A percentile compares a stretch with the other conserved stretches of the same genome.
phyloP scores from a whole-genome alignment of 495 filamentous ascomycete genomes.

The Cairneyella variabilis region DNA sequence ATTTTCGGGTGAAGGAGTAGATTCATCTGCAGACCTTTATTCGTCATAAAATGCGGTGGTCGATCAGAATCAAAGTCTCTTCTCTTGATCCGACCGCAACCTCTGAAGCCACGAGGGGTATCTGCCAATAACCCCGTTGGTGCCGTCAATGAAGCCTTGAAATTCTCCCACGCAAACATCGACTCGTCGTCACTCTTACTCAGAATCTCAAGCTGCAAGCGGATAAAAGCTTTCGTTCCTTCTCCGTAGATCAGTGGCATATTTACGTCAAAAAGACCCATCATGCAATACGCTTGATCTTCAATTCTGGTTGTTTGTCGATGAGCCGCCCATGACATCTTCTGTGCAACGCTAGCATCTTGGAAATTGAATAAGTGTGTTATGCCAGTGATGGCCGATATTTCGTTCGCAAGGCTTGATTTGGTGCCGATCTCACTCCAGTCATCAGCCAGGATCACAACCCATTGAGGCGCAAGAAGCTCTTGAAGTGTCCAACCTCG shows the following conservation, averaged over 20 bases:
- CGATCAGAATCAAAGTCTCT: neutral
- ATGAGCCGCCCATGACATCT: constrained; percentile 21
- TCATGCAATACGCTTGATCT: constrained; percentile 26
- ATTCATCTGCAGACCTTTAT: neutral
- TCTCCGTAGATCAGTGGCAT: constrained; percentile 31
- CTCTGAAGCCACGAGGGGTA: neutral
- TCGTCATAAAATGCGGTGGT: neutral
- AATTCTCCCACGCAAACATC: constrained; percentile 4
- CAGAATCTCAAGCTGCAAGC: constrained; percentile 27
- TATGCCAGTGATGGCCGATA: constrained; percentile 26
- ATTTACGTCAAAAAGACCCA: constrained; percentile 27
- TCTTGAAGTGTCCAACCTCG: too few relatives aligned
- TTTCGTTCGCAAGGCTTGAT: neutral
- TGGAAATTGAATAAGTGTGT: constrained; percentile 5
- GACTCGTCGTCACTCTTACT: neutral
- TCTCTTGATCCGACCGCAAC: neutral
- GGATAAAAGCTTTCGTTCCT: constrained; percentile 18
- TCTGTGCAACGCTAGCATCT: constrained; percentile 11
- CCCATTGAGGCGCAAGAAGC: constrained; percentile 27
- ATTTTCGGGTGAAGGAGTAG: neutral
- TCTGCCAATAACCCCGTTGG: neutral
- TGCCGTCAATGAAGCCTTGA: neutral
- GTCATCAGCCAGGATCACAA: constrained; percentile 22
- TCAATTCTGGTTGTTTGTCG: constrained; percentile 25
- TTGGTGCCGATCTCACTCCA: constrained; percentile 27